Base-by-base conservation (phyloP, 2,329 filamentous ascomycete species). In the Amphichorda felina region DNA sequence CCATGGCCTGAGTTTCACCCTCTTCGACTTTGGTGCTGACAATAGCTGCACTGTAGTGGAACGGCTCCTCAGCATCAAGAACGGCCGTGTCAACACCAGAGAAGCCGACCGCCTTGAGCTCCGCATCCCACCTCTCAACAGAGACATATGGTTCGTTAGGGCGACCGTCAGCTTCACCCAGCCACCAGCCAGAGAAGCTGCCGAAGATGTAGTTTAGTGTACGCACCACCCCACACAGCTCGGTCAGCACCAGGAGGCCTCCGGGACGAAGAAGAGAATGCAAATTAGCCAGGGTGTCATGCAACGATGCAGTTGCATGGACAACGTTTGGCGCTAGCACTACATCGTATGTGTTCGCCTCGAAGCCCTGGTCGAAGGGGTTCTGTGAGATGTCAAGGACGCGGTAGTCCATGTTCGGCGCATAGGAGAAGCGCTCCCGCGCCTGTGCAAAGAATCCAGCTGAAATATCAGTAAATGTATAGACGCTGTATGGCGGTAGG, bases 161-260 rank as follows among this genome's bases (percentile, higher is more conserved):
- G 2, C 54, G 47, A 3, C 37, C 41, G 10, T 57, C 51, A 1
- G 43, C 41, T 7, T 40, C 41, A 2, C 56, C 56, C 1, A 54
- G 40, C 58, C 57, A 61, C 57, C 59, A 61, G 2, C 49, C 51
- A 0, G 49, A 40, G 4, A 55, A 40, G 1, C 43, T 34, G 1
- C 56, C 54, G 17, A 29, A 7, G 27, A 29, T 29, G 15, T 53
- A 45, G n/a, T n/a, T n/a, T n/a, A n/a, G n/a, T n/a, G n/a, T n/a
- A n/a, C n/a, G n/a, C n/a, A n/a, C n/a, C n/a, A n/a, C n/a, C n/a
- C n/a, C n/a, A n/a, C n/a, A n/a, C n/a, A n/a, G 21, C 7, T 33
- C 17, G 19, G 39, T 30, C 13, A 50, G 28, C 2, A 48, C 16
- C 4, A 51, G 40, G 15, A 41, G 42, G 2, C 48, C 48, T 2